phyloP scores from a whole-genome alignment of 2,329 filamentous ascomycete genomes.

The Venturia aucupariae region DNA sequence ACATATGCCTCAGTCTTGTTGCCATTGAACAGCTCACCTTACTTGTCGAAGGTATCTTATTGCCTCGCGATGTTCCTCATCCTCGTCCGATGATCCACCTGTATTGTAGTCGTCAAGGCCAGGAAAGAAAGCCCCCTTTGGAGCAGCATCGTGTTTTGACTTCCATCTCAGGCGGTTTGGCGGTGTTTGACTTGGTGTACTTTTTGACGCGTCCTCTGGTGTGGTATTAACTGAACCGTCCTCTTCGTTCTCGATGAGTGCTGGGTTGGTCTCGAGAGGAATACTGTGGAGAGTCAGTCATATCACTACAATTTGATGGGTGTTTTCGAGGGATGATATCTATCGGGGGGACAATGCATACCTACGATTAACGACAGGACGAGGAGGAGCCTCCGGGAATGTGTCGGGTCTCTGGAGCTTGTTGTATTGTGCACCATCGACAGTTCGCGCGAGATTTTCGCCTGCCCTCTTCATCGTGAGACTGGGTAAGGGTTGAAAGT shows the following conservation, averaged over 20 bases:
- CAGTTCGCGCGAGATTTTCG: constrained; percentile 18
- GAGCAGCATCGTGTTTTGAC: not conserved
- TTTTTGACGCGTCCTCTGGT: constrained; percentile 1
- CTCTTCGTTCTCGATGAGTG: not conserved
- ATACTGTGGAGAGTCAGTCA: not conserved
- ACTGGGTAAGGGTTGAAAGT: not conserved
- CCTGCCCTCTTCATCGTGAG: not conserved
- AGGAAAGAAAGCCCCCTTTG: not conserved
- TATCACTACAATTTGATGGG: not conserved
- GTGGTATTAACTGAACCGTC: not conserved
- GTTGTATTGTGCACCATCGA: constrained; percentile 28
- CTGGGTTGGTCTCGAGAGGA: constrained; percentile 2
- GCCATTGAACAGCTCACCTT: constrained; percentile 17
- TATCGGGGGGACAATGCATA: constrained; percentile 9
- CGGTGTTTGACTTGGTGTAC: not conserved
- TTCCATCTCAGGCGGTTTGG: not conserved
- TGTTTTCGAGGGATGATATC: not conserved
- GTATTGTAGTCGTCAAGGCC: constrained; percentile 11
- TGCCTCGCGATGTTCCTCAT: constrained; percentile 23
- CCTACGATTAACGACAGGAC: constrained; percentile 16
- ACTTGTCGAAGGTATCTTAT: constrained; percentile 26
- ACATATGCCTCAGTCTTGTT: constrained; percentile 17
- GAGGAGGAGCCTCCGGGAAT: constrained; percentile 16
- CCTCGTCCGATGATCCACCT: constrained; percentile 17
- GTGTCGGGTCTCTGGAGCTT: constrained; percentile 28